These are phyloP conservation scores for Fusarium sacchari DNA, from an alignment of 2,329 filamentous ascomycete genomes.

Conservation along the genomic window DNA sequence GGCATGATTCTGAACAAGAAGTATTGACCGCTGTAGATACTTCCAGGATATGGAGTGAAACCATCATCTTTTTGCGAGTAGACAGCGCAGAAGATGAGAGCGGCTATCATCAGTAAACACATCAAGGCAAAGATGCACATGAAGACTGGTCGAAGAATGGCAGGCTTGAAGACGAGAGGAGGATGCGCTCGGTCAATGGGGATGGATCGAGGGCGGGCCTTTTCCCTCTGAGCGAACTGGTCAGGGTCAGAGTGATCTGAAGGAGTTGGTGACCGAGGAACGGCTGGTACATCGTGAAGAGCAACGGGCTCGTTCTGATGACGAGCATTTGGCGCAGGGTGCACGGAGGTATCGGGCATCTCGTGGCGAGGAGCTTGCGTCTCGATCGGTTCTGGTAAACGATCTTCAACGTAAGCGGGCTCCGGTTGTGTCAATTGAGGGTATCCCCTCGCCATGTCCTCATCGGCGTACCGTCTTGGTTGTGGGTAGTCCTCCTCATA, in stretches of 20 bases:
- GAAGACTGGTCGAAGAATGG: slow-evolving; percentile 73
- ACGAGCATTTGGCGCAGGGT: slow-evolving; percentile 16
- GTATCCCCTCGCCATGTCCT: slow-evolving; percentile 28
- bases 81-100: slow-evolving; percentile 76
- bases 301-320: slow-evolving; percentile 24
- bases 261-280: slow-evolving; percentile 22
- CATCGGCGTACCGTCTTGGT: slow-evolving; percentile 30
- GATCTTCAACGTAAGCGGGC: slow-evolving; percentile 44
- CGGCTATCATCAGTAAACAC: slow-evolving; percentile 76
- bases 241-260: slow-evolving; percentile 25
- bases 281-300: slow-evolving; percentile 23
- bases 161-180: slow-evolving; percentile 75
- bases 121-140: slow-evolving; percentile 69
- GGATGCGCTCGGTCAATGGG: slow-evolving; percentile 53
- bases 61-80: slow-evolving; percentile 72
- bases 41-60: slow-evolving; percentile 72
- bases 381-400: slow-evolving; percentile 39
- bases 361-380: slow-evolving; percentile 24
- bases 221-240: slow-evolving; percentile 38
- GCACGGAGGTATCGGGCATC: slow-evolving; percentile 32
- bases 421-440: slow-evolving; percentile 37
- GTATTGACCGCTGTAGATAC: slow-evolving; percentile 77
- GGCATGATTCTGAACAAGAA: slow-evolving; percentile 90
- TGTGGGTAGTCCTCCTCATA: slow-evolving; percentile 46
- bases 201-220: slow-evolving; percentile 50